Base-by-base conservation (phyloP, 1,139 yeast genomes). In the Schwanniomyces etchellsii region DNA sequence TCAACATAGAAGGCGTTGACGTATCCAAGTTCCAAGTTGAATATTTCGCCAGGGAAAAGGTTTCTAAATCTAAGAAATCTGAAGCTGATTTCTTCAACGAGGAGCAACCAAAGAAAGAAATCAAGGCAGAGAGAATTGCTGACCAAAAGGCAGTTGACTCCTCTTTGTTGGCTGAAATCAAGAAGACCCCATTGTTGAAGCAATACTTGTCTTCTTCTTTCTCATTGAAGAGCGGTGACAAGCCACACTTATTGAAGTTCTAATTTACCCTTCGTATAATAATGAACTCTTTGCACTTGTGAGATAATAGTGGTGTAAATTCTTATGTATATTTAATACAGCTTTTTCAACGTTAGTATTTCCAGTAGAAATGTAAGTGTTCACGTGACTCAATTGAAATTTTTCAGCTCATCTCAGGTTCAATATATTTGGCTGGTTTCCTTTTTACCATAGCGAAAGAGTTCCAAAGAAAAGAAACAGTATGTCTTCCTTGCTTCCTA, bases 181-280 rank as follows among this genome's bases (percentile, higher is more conserved):
- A 89, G 81, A 84, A 89, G 81, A 88, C 96, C 58, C 96, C 97
- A 65, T 79, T 89, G 68, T 85, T 91, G 70, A 85, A 88, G 75
- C 95, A 89, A 75, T 91, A 91, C 85, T 82, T 91, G 70, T 83
- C 96, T 55, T 71, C 96, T 59, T 75, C 95, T 54, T 91, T 91
- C 91, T 82, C 96, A 57, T 82, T 93, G 73, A 89, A 88, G 86
- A 81, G 77, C 74, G 98, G 98, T 72, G 98, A 91, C 80, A 88
- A 77, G 73, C 99, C 98, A 62, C 98, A 91, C 74, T 83, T 85
- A 70, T 88, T 91, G 82, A 86, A 85, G 78, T 91, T 91, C 72
- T 91, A 86, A 82, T 36, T 37, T 31, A 27, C 31, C 29, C 28
- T 30, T 28, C 31, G 29, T 30, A 31, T 37, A 31, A 31, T 37